Evolutionary conservation across 2,329 filamentous ascomycete species (phyloP).

Genomic region (Botryotinia convoluta): DNA sequence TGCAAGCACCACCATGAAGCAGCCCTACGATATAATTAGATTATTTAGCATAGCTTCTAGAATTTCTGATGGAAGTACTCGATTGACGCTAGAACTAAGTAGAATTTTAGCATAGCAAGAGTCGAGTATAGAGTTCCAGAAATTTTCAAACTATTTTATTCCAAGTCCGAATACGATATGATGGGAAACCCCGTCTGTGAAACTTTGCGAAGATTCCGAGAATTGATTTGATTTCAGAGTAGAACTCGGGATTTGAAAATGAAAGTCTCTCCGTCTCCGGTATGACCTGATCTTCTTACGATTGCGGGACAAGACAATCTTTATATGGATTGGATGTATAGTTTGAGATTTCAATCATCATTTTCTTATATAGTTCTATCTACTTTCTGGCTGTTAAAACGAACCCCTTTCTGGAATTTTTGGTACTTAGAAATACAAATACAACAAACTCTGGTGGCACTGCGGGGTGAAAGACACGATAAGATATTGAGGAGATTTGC

Average conservation of each 20-base stretch:
- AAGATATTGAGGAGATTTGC: not conserved
- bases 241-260: slow-evolving; percentile 7
- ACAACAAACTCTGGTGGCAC: no score
- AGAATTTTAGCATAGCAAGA: not conserved
- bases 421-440: no score
- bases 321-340: not conserved
- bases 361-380: not conserved
- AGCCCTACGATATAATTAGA: not conserved
- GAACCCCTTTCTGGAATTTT: no score
- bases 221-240: not conserved
- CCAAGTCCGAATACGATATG: not conserved
- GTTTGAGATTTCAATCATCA: not conserved
- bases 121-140: not conserved
- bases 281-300: not conserved
- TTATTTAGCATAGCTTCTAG: not conserved
- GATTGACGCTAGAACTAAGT: not conserved
- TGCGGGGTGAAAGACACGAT: not conserved
- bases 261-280: not conserved
- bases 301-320: not conserved
- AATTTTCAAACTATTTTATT: not conserved
- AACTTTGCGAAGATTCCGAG: slow-evolving; percentile 9
- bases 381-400: not conserved
- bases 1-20: not conserved
- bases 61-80: not conserved
- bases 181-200: not conserved